Percentiles rank a stretch among this genome's conserved stretches.
Evolutionary conservation across 768 basidiomycete species (phyloP).

Genomic region (Paxillus involutus): DNA sequence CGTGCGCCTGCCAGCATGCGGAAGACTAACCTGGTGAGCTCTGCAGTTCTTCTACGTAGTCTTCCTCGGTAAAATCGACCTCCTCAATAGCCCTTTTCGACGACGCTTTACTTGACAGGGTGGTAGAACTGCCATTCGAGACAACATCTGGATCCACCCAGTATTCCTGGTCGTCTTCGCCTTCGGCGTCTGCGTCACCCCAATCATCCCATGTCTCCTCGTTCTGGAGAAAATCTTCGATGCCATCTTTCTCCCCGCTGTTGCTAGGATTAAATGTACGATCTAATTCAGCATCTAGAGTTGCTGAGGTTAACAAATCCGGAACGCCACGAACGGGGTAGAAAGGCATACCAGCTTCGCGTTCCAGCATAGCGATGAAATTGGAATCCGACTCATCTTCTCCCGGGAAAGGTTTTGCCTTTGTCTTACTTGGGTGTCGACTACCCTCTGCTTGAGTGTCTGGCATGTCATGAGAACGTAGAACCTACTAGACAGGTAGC

Average conservation of each 20-base stretch:
- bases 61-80: slow-evolving; percentile 44
- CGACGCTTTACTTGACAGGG: slow-evolving; percentile 51
- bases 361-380: slow-evolving; percentile 25
- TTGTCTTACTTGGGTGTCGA: slow-evolving; percentile 8
- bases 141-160: slow-evolving; percentile 49
- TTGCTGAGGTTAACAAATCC: slow-evolving; percentile 8
- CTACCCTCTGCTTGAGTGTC: slow-evolving; percentile 10
- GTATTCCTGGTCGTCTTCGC: slow-evolving; percentile 38
- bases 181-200: slow-evolving; percentile 42
- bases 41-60: slow-evolving; percentile 30
- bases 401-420: slow-evolving; percentile 8
- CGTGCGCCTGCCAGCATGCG: neutral
- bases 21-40: slow-evolving; percentile 46
- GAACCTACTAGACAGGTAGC: neutral
- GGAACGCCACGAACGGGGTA: neutral
- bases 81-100: slow-evolving; percentile 53
- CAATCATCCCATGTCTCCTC: slow-evolving; percentile 30
- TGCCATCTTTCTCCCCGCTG: slow-evolving; percentile 15
- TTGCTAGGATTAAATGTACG: slow-evolving; percentile 17
- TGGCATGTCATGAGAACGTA: slow-evolving; percentile 1
- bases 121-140: slow-evolving; percentile 53
- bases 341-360: slow-evolving; percentile 27
- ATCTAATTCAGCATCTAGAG: slow-evolving; percentile 26
- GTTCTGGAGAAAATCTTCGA: slow-evolving; percentile 14
- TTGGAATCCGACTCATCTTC: slow-evolving; percentile 31